Percentiles rank a stretch among this genome's conserved stretches.
phyloP scores from a whole-genome alignment of 331 rosid genomes.

The Rhamnella rubrinervis region DNA sequence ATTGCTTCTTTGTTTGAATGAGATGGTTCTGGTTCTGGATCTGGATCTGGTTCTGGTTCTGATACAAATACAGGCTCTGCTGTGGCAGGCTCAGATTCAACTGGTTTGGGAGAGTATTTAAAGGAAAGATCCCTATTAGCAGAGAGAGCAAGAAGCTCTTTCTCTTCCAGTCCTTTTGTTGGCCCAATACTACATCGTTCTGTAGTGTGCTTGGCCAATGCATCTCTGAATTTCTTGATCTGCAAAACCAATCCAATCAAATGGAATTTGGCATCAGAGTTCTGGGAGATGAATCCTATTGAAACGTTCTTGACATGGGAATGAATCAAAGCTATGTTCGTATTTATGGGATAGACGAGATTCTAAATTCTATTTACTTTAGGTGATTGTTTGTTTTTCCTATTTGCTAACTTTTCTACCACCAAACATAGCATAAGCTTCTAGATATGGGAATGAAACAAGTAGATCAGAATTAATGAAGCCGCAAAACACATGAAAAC shows the following conservation, averaged over 20 bases:
- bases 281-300: neutral
- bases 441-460: neutral
- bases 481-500: conserved; percentile 21
- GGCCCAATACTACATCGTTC: conserved; percentile 86
- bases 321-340: neutral
- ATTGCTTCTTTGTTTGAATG: conserved; percentile 22
- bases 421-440: no score
- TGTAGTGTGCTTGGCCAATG: conserved; percentile 78
- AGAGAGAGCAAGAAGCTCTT: conserved; percentile 76
- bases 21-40: conserved; percentile 23
- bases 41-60: conserved; percentile 19
- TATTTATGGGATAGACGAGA: no score
- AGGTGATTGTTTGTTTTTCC: no score
- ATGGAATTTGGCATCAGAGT: neutral
- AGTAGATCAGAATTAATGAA: neutral
- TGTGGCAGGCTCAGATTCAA: conserved; percentile 32
- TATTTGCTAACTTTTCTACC: no score
- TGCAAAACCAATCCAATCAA: conserved; percentile 30
- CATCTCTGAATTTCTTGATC: conserved; percentile 92
- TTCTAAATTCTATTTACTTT: no score
- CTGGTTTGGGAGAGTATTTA: conserved; percentile 56
- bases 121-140: conserved; percentile 70
- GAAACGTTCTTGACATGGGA: no score
- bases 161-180: conserved; percentile 85
- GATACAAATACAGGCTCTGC: conserved; percentile 22